Evolutionary conservation across 2,329 filamentous ascomycete genomes (phyloP), one percentile per base, ranked within the genome.

Genomic region (Talaromyces islandicus): DNA sequence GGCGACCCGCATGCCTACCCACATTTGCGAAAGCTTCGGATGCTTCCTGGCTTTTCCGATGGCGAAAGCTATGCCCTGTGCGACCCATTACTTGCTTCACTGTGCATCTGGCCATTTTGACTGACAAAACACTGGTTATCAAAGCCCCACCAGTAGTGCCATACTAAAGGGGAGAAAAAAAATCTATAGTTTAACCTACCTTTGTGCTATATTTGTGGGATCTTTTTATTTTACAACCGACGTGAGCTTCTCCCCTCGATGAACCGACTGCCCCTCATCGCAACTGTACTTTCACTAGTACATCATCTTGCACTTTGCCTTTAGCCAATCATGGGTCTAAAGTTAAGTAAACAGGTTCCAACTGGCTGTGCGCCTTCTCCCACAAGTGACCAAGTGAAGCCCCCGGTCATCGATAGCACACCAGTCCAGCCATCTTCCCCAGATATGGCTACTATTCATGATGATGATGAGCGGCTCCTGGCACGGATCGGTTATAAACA

Each of bases 401-500:
- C 21, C 17, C 21, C 4, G 43, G 25, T 21, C n/a, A 54, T 10
- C 19, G 51, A 54, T 24, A 55, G 53, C 21, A 54, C 46, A 7
- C 30, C 54, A 43, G 43, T 53, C 38, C 35, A 58, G 11, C 41
- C 35, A 30, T 24, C n/a, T 51, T 25, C 58, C 21, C 55, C 66
- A n/a, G 32, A 66, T 29, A 77, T 77, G 75, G 70, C 73, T 11
- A 68, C 70, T 7, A 81, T 83, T 61, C 71, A 78, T 41, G 78
- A 87, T 66, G 82, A 85, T 56, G 85, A 87, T 62, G 85, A 86
- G 69, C 79, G 81, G 41, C 71, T 86, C 29, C 75, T 87, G 21
- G 83, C 83, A 59, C 80, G 82, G 58, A 86, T 87, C 66, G 85
- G 85, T 30, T 87, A 87, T 69, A 83, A 80, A 65, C 85, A 86